Conservation (phyloP, 2,329 filamentous ascomycete species). For the Raffaelea ambrosiae region DNA sequence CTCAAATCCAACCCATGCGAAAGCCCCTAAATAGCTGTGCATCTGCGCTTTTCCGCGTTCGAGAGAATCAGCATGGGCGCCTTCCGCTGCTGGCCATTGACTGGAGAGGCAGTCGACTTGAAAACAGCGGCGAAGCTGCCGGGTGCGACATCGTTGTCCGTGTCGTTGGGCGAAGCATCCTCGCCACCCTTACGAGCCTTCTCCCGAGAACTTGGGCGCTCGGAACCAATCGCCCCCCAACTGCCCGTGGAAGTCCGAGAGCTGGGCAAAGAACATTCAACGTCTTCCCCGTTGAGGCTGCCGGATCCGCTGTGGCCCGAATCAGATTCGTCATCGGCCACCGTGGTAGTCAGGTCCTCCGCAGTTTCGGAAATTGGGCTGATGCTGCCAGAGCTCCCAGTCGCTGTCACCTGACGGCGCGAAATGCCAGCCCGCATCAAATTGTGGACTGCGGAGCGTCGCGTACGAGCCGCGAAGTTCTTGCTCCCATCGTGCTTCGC, state of each 20-base stretch:
- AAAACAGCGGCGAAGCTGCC: conserved; percentile 60
- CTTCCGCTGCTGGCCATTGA: conserved; percentile 62
- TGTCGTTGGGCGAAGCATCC: conserved; percentile 46
- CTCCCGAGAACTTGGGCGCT: conserved; percentile 65
- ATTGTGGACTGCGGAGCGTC: conserved; percentile 84
- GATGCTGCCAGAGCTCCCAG: conserved; percentile 67
- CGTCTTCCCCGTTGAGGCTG: conserved; percentile 65
- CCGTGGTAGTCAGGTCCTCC: conserved; percentile 57
- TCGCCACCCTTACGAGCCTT: conserved; percentile 49
- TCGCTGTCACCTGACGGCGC: conserved; percentile 68
- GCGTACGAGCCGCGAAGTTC: conserved; percentile 91
- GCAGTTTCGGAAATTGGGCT: conserved; percentile 81
- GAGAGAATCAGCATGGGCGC: conserved; percentile 81
- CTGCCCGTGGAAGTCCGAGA: conserved; percentile 66
- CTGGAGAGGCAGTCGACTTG: conserved; percentile 51
- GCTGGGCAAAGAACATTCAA: conserved; percentile 60
- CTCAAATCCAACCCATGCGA: not conserved
- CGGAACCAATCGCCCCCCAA: conserved; percentile 76
- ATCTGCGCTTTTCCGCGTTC: conserved; percentile 76
- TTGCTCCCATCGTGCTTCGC: conserved; percentile 92
- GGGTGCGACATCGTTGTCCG: conserved; percentile 38
- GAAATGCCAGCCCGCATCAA: conserved; percentile 84
- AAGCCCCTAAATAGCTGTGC: conserved; percentile 1
- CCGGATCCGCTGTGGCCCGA: conserved; percentile 66
- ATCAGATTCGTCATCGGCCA: conserved; percentile 70